Evolutionary conservation across 1,139 yeast species (phyloP).

Genomic region (Geotrichum fermentans): DNA sequence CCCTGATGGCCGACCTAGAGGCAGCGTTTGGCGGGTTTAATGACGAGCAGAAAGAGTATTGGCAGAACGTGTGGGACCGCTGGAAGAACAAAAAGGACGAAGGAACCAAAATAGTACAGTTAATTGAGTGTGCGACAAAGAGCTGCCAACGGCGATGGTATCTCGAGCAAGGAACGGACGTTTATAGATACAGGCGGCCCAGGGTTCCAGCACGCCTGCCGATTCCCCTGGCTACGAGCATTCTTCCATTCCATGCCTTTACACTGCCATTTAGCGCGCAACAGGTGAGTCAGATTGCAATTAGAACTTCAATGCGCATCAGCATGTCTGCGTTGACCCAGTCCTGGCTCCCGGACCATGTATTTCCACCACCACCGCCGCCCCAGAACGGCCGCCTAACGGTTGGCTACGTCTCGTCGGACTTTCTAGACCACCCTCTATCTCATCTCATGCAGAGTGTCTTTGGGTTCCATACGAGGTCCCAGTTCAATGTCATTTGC

Average conservation of each 20-base stretch:
- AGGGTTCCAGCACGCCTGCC: slow-evolving; percentile 31
- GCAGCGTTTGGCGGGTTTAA: slow-evolving; percentile 28
- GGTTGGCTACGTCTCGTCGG: slow-evolving; percentile 38
- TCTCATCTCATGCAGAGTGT: slow-evolving; percentile 38
- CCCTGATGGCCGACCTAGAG: slow-evolving; percentile 1
- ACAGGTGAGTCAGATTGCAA: slow-evolving; percentile 32
- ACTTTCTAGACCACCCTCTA: slow-evolving; percentile 36
- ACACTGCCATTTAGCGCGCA: slow-evolving; percentile 32
- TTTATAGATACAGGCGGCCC: slow-evolving; percentile 27
- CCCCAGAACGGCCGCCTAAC: slow-evolving; percentile 28
- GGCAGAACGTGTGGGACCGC: slow-evolving; percentile 23
- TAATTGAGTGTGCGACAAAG: slow-evolving; percentile 30
- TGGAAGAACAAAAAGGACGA: slow-evolving; percentile 29
- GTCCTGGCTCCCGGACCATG: slow-evolving; percentile 33
- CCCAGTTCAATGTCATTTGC: slow-evolving; percentile 30
- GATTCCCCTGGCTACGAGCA: slow-evolving; percentile 33
- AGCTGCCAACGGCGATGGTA: slow-evolving; percentile 33
- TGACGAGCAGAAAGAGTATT: slow-evolving; percentile 21
- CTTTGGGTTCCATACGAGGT: slow-evolving; percentile 33
- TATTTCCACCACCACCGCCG: slow-evolving; percentile 35
- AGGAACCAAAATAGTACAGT: slow-evolving; percentile 30
- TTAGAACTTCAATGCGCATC: slow-evolving; percentile 32
- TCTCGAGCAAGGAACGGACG: slow-evolving; percentile 23
- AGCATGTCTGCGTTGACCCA: slow-evolving; percentile 30
- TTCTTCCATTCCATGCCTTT: slow-evolving; percentile 37